Percentiles rank a stretch among this genome's conserved stretches.
Evolutionary conservation across 495 filamentous ascomycete species (phyloP).

Genomic region (Trypethelium eluteriae): DNA sequence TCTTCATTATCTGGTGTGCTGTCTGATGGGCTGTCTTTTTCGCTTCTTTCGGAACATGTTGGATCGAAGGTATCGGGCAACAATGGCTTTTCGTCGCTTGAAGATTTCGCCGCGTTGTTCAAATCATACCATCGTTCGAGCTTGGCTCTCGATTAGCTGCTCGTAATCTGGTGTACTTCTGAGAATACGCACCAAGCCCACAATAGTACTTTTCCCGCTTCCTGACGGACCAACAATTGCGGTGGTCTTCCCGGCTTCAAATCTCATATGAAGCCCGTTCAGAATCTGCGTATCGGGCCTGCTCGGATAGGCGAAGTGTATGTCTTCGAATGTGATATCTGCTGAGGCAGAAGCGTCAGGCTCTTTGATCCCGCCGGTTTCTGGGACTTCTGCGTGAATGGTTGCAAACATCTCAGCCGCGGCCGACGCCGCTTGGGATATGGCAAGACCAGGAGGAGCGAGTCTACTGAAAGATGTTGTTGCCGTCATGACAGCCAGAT

Average conservation of each 20-base stretch:
- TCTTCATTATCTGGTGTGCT: conserved; percentile 9
- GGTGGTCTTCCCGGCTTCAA: conserved; percentile 30
- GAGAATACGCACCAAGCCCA: conserved; percentile 24
- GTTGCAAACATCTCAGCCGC: conserved; percentile 36
- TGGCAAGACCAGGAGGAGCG: conserved; percentile 18
- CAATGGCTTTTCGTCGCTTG: conserved; percentile 16
- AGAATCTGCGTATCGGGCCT: conserved; percentile 26
- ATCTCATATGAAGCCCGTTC: conserved; percentile 20
- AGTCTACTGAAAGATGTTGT: conserved; percentile 16
- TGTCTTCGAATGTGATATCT: conserved; percentile 22
- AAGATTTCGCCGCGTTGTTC: conserved; percentile 9
- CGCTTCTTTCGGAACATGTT: conserved; percentile 11
- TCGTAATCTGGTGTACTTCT: conserved; percentile 3
- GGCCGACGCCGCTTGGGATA: conserved; percentile 35
- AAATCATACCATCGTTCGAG: conserved; percentile 28
- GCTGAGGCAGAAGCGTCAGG: conserved; percentile 23
- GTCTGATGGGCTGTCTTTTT: conserved; percentile 11
- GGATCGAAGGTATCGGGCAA: conserved; percentile 5
- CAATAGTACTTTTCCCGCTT: conserved; percentile 32
- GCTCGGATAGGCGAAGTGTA: conserved; percentile 30
- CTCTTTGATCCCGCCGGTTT: conserved; percentile 22
- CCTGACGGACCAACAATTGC: conserved; percentile 32
- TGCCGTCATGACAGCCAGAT: conserved; percentile 11
- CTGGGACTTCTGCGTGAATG: conserved; percentile 32
- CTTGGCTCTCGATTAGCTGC: conserved; percentile 1